A percentile compares a stretch with the other conserved stretches of the same genome.
These are phyloP conservation scores for Xylariaceae sp. DNA, from an alignment of 2,329 filamentous ascomycete genomes.

Conservation along the genomic window DNA sequence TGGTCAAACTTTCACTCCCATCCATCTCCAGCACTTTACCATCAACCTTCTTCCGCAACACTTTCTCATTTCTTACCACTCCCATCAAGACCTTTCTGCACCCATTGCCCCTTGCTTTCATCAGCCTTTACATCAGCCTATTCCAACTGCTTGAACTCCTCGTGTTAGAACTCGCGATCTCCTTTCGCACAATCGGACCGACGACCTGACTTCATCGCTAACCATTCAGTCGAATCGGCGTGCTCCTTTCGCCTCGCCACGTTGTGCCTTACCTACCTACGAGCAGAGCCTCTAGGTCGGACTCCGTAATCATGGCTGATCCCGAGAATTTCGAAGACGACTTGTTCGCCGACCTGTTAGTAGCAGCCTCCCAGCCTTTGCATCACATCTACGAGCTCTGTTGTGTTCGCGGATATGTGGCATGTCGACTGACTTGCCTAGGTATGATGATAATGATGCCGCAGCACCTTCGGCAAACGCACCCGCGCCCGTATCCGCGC, in stretches of 20 bases:
- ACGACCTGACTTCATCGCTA: not conserved
- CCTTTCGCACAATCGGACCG: not conserved
- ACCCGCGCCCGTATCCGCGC: conserved; percentile 7
- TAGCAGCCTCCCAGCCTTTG: conserved; percentile 21
- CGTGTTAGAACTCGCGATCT: not conserved
- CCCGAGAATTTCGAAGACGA: conserved; percentile 82
- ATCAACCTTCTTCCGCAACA: conserved; percentile 9
- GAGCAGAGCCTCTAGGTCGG: not conserved
- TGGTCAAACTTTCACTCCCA: conserved; percentile 17
- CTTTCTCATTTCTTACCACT: conserved; percentile 20
- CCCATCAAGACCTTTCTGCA: conserved; percentile 10
- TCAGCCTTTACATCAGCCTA: not conserved
- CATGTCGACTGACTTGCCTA: conserved; percentile 29
- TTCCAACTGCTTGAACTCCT: not conserved
- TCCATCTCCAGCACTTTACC: conserved; percentile 13
- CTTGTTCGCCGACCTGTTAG: conserved; percentile 92
- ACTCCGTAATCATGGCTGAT: conserved; percentile 60
- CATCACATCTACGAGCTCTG: not conserved
- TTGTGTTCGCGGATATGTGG: too few species aligned
- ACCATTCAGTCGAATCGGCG: not conserved
- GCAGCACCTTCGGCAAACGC: conserved; percentile 36
- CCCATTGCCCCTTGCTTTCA: conserved; percentile 5
- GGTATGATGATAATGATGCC: conserved; percentile 63
- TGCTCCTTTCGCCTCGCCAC: too few species aligned
- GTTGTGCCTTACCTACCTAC: not conserved